Base-by-base conservation (phyloP, 768 basidiomycete species). In the Boletus subcaerulescens region DNA sequence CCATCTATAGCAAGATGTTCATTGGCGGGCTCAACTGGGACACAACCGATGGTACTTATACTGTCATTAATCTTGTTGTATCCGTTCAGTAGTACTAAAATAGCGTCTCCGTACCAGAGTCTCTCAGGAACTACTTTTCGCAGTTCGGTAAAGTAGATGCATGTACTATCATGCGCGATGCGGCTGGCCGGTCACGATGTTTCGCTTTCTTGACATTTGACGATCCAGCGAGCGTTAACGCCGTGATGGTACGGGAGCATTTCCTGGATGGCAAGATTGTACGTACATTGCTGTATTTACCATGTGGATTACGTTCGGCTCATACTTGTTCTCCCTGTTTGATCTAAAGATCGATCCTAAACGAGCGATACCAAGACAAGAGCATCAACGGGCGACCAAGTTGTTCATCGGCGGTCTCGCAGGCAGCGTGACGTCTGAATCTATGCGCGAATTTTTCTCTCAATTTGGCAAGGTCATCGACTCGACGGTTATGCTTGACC, bases 11-110 rank as follows among this genome's bases (percentile, higher is more conserved):
- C 75, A 99, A 99, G 81, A 99, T 99, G 97, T 99, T 99, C 75
- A 95, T 99, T 70, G 97, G 97, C 59, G 97, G 97, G 61, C 80
- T 99, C 61, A 97, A 98, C 77, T 99, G 97, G 97, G 96, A 98
- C 75, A 98, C 97, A 66, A 96, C 93, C 71, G 97, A 98, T 81
- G 96, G 97, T 99, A 83, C 74, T 69, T 75, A 60, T 52, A 66
- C 69, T 64, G 61, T 71, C 74, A 73, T 65, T 72, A 69, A 62
- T 71, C 64, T 72, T 57, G 69, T 50, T 64, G 55, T 62, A 57
- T 53, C 59, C 63, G 60, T 65, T 60, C 74, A 67, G 74, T 78
- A 78, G 77, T 76, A 71, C 73, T 80, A 68, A 76, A 66, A 63
- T 69, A 57, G 64, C 48, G 44, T 60, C 32, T 55, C 65, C 59